Evolutionary conservation across 2,329 filamentous ascomycete genomes (phyloP), one percentile per base, ranked within the genome.

Genomic region (Talaromyces sp.): DNA sequence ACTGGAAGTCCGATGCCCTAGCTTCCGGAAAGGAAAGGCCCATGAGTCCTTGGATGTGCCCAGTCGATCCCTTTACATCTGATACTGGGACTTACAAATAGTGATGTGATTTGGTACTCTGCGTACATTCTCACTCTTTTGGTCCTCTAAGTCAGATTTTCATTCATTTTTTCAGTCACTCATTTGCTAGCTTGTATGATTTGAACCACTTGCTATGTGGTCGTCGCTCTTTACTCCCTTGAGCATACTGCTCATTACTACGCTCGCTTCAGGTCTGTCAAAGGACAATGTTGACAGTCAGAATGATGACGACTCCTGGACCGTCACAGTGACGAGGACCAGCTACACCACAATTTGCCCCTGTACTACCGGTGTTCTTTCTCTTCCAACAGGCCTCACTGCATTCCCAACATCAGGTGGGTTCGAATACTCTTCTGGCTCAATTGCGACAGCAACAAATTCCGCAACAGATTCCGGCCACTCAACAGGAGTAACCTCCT

Each of bases 161-260:
- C 12, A 12, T 44, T 31, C 25, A 25, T 50, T 14, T 50, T 31
- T 50, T 50, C 5, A 28, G 25, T n/a, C 46, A 50, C 46, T 50
- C 46, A n/a, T 50, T 50, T 50, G 23, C 31, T 50, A 16, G 25
- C 5, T 50, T 50, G 7, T 23, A 50, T 50, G 16, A 48, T n/a
- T 31, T 31, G 9, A 50, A 50, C 25, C 46, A 31, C 46, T 28
- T 31, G 31, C 25, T n/a, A 50, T 50, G 46, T 50, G 46, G 46
- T 50, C 46, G 46, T 31, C 46, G 46, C 46, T 50, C 25, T 50
- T 50, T 50, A 50, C 46, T 12, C 46, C 23, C 23, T 50, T 50
- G 46, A 50, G 46, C 46, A 50, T 50, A 50, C 18, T 50, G 25
- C 46, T 50, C 46, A 50, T 50, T n/a, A 50, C 14, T n/a, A 50